Conservation (phyloP, 306 rosid genomes). For the Lablab purpureus region DNA sequence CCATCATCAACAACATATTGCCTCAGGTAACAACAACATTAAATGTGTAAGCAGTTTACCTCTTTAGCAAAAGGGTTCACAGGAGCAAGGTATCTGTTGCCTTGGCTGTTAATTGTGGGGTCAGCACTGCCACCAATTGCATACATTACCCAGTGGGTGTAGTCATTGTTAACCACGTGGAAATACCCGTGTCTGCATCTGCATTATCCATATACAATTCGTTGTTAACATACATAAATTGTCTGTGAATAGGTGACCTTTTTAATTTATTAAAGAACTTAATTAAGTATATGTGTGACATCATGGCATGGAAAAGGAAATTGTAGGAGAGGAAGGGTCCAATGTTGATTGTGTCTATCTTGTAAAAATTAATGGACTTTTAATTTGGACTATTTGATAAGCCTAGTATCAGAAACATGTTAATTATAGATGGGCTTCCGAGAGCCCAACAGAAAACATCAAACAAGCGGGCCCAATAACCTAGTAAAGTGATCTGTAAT, state of each 20-base stretch:
- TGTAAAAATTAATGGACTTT: background rate
- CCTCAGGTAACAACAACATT: background rate
- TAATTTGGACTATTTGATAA: background rate
- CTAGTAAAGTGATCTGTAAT: background rate
- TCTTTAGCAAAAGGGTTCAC: conserved; percentile 78
- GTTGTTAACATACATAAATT: conserved; percentile 6
- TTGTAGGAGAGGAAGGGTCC: background rate
- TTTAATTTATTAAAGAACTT: background rate
- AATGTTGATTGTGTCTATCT: background rate
- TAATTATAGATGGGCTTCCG: conserved; percentile 7
- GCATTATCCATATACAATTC: conserved; percentile 46
- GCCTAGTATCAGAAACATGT: background rate
- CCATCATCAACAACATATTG: background rate
- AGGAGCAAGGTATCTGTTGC: conserved; percentile 97
- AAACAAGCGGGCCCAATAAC: background rate
- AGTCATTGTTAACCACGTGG: conserved; percentile 98
- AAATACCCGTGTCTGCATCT: conserved; percentile 98
- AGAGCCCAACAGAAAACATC: conserved; percentile 24
- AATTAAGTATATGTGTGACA: background rate
- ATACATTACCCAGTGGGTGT: conserved; percentile 98
- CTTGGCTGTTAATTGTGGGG: conserved; percentile 98
- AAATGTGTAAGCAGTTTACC: conserved; percentile 53
- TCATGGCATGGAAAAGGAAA: background rate
- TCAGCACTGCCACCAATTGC: conserved; percentile 99
- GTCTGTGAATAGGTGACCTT: no score